phyloP scores from a whole-genome alignment of 345 rosid genomes.

The Diplotaxis tenuifolia region DNA sequence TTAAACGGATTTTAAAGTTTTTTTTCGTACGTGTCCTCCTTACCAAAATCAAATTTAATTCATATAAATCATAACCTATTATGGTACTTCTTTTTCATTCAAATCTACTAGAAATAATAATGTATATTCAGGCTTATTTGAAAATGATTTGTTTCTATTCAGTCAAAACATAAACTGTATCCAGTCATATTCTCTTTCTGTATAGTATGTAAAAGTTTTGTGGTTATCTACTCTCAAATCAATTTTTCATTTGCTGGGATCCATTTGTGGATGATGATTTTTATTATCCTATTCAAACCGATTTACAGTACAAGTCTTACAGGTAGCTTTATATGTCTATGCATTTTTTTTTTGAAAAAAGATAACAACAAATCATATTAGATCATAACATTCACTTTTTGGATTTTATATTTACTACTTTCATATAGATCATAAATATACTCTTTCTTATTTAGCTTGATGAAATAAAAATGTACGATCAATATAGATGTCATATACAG shows the following conservation, averaged over 20 bases:
- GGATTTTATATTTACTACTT: not conserved
- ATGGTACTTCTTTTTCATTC: not conserved
- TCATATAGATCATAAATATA: not conserved
- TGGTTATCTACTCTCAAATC: not conserved
- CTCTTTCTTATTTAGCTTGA: not conserved
- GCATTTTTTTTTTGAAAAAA: not conserved
- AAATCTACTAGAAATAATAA: not conserved
- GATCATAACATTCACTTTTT: not conserved
- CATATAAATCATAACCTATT: not conserved
- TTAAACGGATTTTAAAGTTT: constrained; percentile 15
- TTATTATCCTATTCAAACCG: not conserved
- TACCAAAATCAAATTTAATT: not conserved
- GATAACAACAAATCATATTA: not conserved
- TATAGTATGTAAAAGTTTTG: not conserved
- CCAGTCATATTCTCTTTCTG: not conserved
- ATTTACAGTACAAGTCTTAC: not conserved
- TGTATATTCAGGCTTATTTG: not conserved
- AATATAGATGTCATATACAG: constrained; percentile 2
- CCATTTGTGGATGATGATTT: no score
- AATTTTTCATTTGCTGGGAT: no score
- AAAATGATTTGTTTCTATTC: not conserved
- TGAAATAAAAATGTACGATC: not conserved
- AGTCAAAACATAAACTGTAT: not conserved
- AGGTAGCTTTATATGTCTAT: not conserved
- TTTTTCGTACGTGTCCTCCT: constrained; percentile 5